Evolutionary conservation across 305 asterid genomes (phyloP), one percentile per base, ranked within the genome.

Genomic region (Nicotiana rustica): DNA sequence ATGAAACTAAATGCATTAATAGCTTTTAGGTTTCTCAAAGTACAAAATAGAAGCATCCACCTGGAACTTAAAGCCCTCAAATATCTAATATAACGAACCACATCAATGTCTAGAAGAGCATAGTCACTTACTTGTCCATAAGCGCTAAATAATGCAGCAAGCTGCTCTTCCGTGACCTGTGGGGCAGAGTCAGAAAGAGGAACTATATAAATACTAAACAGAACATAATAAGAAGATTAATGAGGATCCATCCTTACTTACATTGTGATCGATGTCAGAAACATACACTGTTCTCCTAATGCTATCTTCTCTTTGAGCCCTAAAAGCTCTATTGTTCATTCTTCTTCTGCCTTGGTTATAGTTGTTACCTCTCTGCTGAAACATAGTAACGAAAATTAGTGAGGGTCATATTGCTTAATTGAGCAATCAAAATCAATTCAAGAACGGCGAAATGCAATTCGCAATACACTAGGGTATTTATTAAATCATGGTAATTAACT

Each of bases 271-370:
- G 80, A 96, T 89, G 86, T 92, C 99, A 31, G 98, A 91, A 69
- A 96, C 99, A 86, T 96, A 96, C 79, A 96, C 97, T 80, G 99
- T 96, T 84, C 99, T 90, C 90, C 95, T 91, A 68, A 96, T 91
- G 82, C 94, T 93, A 88, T 93, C 96, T 83, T 96, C 98, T 89
- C 98, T 93, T 87, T 93, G 97, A 89, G 97, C 98, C 88, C 89
- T 91, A 82, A 82, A 91, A 85, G 93, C 87, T 91, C 97, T 87
- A 84, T 92, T 90, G 79, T 88, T 90, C 90, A 88, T 86, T 88
- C 95, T 90, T 86, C 85, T 95, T 89, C 89, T 89, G 82, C 91
- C 92, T 71, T 90, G 91, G 84, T 81, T 88, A 87, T 87, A 84
- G 89, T 86, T 90, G 79, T 88, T 91, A 86, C 89, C 92, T 86